These are phyloP conservation scores for Paradendryphiella salina DNA, from an alignment of 2,329 filamentous ascomycete genomes.

Conservation along the genomic window DNA sequence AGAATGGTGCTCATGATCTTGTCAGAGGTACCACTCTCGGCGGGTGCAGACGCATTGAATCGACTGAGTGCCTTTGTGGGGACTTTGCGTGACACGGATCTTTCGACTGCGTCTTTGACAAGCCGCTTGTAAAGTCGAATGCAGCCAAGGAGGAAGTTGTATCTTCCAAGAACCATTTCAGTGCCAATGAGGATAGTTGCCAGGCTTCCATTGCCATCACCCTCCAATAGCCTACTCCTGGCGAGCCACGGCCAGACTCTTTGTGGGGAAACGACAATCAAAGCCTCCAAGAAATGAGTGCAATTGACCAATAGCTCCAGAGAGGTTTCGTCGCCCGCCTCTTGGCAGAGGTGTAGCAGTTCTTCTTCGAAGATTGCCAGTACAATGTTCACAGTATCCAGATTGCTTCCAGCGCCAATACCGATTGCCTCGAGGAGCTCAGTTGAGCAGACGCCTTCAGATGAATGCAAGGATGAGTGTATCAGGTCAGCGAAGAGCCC, in stretches of 20 bases:
- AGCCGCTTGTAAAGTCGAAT: constrained; percentile 74
- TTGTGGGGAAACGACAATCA: constrained; percentile 73
- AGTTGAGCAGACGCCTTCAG: constrained; percentile 30
- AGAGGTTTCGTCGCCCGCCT: constrained; percentile 64
- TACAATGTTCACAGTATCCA: constrained; percentile 78
- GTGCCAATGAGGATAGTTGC: constrained; percentile 77
- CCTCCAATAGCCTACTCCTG: constrained; percentile 76
- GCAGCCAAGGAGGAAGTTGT: constrained; percentile 74
- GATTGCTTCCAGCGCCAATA: constrained; percentile 55
- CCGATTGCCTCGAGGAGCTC: constrained; percentile 38
- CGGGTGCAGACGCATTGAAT: constrained; percentile 51
- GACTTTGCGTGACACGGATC: constrained; percentile 67
- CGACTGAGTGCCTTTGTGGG: constrained; percentile 57
- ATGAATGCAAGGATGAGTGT: constrained; percentile 42
- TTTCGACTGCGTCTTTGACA: constrained; percentile 72
- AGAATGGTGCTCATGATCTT: constrained; percentile 74
- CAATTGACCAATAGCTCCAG: constrained; percentile 73
- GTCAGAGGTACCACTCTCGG: constrained; percentile 75
- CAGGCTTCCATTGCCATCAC: constrained; percentile 75
- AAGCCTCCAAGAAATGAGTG: constrained; percentile 74
- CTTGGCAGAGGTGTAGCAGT: constrained; percentile 53
- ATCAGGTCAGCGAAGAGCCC: constrained; percentile 73
- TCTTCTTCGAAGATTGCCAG: constrained; percentile 82
- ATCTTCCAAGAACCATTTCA: constrained; percentile 76
- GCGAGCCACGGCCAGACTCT: constrained; percentile 89